phyloP scores from a whole-genome alignment of 2,329 filamentous ascomycete genomes.

The Aspergillus floridensis region DNA sequence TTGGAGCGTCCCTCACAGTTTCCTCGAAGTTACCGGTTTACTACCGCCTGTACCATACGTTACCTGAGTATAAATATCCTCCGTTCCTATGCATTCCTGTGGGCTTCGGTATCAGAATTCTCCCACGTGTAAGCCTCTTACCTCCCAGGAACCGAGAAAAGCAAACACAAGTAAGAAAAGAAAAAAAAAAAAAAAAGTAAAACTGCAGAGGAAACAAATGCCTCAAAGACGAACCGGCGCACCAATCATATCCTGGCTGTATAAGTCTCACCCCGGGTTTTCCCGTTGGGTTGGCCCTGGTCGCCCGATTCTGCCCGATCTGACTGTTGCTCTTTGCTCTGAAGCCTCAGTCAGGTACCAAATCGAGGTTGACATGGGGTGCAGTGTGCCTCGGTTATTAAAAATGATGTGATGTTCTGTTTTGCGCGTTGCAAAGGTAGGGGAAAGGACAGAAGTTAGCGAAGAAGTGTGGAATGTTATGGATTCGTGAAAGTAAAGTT shows the following conservation, averaged over 20 bases:
- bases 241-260: background rate
- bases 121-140: background rate
- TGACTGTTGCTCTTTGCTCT: background rate
- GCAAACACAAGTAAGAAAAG: background rate
- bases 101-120: background rate
- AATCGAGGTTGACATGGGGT: background rate
- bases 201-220: background rate
- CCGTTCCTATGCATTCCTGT: background rate
- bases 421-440: background rate
- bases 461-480: background rate
- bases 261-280: background rate
- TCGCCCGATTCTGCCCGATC: background rate
- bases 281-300: background rate
- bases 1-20: too few relatives aligned
- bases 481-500: background rate
- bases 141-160: background rate
- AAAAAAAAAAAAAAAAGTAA: constrained; percentile 3
- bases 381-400: background rate
- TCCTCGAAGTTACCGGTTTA: too few relatives aligned
- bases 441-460: background rate
- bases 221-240: background rate
- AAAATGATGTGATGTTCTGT: background rate
- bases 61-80: background rate
- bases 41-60: too few relatives aligned
- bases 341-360: background rate